phyloP scores from a whole-genome alignment of 495 filamentous ascomycete genomes.

The Hyaloscypha variabilis region DNA sequence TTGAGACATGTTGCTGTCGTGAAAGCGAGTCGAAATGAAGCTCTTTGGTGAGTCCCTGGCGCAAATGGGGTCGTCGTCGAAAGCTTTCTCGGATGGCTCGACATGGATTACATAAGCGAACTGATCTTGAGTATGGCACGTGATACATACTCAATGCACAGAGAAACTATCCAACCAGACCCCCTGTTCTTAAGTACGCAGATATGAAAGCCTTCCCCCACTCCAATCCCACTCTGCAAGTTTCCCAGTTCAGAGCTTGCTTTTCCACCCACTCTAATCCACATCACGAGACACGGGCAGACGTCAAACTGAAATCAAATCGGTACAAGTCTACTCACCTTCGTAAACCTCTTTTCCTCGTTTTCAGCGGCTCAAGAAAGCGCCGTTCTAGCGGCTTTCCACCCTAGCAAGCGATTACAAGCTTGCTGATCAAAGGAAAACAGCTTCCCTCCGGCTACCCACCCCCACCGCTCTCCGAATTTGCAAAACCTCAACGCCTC shows the following conservation, averaged over 20 bases:
- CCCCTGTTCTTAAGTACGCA: not conserved
- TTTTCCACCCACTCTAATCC: not conserved
- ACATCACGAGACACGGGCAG: not conserved
- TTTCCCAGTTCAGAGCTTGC: not conserved
- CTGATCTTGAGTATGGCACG: not conserved
- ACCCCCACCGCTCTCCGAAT: constrained; percentile 7
- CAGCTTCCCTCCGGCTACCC: not conserved
- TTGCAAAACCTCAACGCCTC: constrained; percentile 12
- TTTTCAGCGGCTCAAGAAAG: not conserved
- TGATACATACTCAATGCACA: not conserved
- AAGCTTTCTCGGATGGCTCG: constrained; percentile 2
- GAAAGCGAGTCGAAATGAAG: constrained; percentile 21
- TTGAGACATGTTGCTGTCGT: constrained; percentile 64
- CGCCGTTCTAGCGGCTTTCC: not conserved
- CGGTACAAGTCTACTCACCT: not conserved
- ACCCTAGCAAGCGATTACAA: constrained; percentile 1
- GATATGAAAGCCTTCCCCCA: not conserved
- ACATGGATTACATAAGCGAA: constrained; percentile 9
- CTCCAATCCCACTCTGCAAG: not conserved
- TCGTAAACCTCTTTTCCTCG: not conserved
- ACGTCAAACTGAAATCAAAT: not conserved
- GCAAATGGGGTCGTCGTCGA: constrained; percentile 9
- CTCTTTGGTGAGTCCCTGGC: constrained; percentile 4
- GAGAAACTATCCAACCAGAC: not conserved
- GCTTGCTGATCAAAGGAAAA: not conserved